phyloP scores from a whole-genome alignment of 2,329 filamentous ascomycete genomes.

The Aspergillus fijiensis region DNA sequence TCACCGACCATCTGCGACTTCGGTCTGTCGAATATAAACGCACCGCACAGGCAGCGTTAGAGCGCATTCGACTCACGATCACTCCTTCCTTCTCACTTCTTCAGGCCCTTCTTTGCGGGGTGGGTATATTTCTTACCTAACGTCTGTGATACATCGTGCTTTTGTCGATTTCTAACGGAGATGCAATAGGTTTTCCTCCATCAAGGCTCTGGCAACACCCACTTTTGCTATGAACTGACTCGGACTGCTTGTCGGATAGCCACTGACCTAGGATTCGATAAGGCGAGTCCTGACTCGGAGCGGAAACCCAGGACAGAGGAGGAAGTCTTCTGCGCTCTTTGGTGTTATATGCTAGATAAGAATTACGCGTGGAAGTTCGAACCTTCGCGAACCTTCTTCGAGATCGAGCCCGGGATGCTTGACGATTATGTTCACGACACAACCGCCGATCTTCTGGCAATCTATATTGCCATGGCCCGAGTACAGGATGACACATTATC shows the following conservation, averaged over 20 bases:
- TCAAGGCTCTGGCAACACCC: conserved; percentile 23
- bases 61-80: conserved; percentile 17
- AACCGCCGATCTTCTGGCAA: conserved; percentile 12
- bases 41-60: conserved; percentile 16
- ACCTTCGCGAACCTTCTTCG: neutral
- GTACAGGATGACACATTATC: conserved; percentile 22
- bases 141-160: no score
- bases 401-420: conserved; percentile 5
- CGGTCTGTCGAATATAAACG: conserved; percentile 10
- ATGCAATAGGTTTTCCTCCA: conserved; percentile 19
- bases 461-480: conserved; percentile 21
- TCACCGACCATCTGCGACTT: conserved; percentile 11
- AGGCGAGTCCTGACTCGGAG: neutral
- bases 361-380: conserved; percentile 25
- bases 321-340: conserved; percentile 23
- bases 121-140: neutral
- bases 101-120: conserved; percentile 18
- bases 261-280: conserved; percentile 18
- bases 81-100: conserved; percentile 14
- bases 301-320: conserved; percentile 12
- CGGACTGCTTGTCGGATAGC: conserved; percentile 21
- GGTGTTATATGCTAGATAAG: conserved; percentile 25
- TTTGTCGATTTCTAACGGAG: no score
- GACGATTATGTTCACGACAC: neutral
- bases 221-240: conserved; percentile 18